A percentile compares a stretch with the other conserved stretches of the same genome.
Evolutionary conservation across 441 rosid species (phyloP).

Genomic region (Erodium moschatum): DNA sequence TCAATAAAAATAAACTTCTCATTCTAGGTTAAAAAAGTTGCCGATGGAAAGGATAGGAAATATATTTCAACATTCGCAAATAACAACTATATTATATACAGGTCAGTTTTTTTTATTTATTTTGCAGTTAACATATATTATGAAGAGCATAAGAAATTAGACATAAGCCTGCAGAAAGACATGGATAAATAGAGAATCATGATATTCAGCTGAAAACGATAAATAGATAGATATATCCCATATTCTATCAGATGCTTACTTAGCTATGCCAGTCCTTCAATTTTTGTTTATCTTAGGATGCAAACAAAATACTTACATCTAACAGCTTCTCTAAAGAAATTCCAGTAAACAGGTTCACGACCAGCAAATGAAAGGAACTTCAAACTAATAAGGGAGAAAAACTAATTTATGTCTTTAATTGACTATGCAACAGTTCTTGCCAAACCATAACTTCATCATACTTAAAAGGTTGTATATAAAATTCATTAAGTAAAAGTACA

Average conservation of each 20-base stretch:
- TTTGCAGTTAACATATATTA: background rate
- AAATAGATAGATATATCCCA: background rate
- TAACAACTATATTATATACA: background rate
- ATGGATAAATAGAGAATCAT: background rate
- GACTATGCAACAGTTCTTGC: conserved; percentile 4
- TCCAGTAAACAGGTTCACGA: background rate
- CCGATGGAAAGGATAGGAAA: background rate
- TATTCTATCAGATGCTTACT: background rate
- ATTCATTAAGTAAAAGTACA: background rate
- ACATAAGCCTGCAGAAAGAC: background rate
- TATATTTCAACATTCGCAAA: background rate
- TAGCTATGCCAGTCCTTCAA: background rate
- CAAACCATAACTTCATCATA: background rate
- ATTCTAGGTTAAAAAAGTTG: background rate
- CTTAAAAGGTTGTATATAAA: background rate
- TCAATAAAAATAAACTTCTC: background rate
- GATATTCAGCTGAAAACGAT: background rate
- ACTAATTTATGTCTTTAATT: background rate
- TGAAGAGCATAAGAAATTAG: background rate
- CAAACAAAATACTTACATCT: background rate
- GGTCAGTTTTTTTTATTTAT: background rate
- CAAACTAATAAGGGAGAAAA: conserved; percentile 2
- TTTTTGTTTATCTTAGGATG: conserved; percentile 4
- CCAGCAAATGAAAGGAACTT: background rate
- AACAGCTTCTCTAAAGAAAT: conserved; percentile 1